Conservation (phyloP, 2,329 filamentous ascomycete species). For the Ceratocystis cacaofunesta region DNA sequence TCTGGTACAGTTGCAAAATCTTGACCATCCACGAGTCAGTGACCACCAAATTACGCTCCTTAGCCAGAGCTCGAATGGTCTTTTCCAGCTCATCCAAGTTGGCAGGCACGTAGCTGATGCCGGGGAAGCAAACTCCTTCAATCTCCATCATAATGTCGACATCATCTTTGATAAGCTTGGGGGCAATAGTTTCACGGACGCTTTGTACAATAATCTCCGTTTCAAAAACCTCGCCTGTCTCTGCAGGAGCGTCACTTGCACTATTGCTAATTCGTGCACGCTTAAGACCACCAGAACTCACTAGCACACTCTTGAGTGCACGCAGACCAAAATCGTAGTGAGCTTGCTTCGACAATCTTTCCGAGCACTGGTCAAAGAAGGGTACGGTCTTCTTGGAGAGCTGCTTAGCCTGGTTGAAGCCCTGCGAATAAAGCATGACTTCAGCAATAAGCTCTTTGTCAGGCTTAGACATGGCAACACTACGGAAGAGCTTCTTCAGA, state of each 20-base stretch:
- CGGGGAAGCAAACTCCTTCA: constrained; percentile 76
- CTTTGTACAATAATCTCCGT: constrained; percentile 98
- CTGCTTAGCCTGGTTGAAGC: constrained; percentile 89
- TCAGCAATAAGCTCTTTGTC: constrained; percentile 99
- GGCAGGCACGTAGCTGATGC: constrained; percentile 81
- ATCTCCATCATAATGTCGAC: constrained; percentile 77
- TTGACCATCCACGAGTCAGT: constrained; percentile 97
- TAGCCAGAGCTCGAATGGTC: constrained; percentile 69
- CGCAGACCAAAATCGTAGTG: constrained; percentile 98
- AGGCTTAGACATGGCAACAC: constrained; percentile 98
- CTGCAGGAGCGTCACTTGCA: constrained; percentile 32
- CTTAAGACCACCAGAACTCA: constrained; percentile 93
- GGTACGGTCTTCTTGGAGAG: constrained; percentile 92
- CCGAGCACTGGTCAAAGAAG: constrained; percentile 87
- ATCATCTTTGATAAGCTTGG: constrained; percentile 87
- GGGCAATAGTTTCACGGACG: constrained; percentile 93
- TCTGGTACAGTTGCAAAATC: constrained; percentile 91
- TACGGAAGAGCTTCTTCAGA: constrained; percentile 97
- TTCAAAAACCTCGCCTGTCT: constrained; percentile 41
- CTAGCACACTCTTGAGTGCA: constrained; percentile 93
- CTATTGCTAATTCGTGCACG: constrained; percentile 50
- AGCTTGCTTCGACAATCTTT: constrained; percentile 77
- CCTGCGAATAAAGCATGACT: constrained; percentile 99
- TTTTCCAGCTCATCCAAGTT: constrained; percentile 65
- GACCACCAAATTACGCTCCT: constrained; percentile 73